Evolutionary conservation across 345 rosid genomes (phyloP).

Genomic region (Raphanus raphanistrum): DNA sequence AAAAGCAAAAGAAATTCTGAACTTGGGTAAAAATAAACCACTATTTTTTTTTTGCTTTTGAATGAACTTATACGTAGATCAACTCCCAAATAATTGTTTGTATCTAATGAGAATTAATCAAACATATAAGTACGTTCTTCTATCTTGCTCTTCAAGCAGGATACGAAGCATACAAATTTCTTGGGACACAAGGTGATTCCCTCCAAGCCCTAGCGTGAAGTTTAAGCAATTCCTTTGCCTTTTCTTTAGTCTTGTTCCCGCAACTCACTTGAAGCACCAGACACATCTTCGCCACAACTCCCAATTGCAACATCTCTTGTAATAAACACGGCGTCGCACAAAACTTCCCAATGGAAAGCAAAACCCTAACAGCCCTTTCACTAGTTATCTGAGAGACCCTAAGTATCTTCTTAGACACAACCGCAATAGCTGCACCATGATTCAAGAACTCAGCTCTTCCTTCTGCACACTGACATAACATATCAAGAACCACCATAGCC

Average conservation of each 20-base stretch:
- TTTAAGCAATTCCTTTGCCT: constrained; percentile 63
- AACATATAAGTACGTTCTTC: constrained; percentile 9
- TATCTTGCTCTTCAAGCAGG: constrained; percentile 40
- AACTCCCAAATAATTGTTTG: constrained; percentile 23
- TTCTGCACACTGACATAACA: constrained; percentile 66
- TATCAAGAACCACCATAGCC: constrained; percentile 56
- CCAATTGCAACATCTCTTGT: constrained; percentile 75
- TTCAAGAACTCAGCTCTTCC: constrained; percentile 72
- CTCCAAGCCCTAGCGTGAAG: constrained; percentile 71
- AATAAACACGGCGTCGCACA: constrained; percentile 51
- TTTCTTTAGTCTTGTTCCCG: constrained; percentile 51
- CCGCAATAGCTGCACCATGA: constrained; percentile 69
- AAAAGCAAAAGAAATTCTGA: constrained; percentile 8
- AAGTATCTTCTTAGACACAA: constrained; percentile 75
- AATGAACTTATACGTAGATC: constrained; percentile 18
- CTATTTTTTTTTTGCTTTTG: constrained; percentile 17
- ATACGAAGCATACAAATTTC: constrained; percentile 42
- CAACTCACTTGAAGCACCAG: constrained; percentile 63
- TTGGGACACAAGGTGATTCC: constrained; percentile 61
- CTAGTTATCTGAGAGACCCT: constrained; percentile 67
- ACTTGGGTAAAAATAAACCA: constrained; percentile 23
- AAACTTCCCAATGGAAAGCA: constrained; percentile 58
- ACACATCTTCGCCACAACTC: constrained; percentile 72
- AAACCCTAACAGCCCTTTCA: constrained; percentile 65
- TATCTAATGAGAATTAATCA: constrained; percentile 34